Percentiles rank a stretch among this genome's conserved stretches.
Conservation (phyloP, 176 grass and related monocot genomes). For the Triticum monococcum region DNA sequence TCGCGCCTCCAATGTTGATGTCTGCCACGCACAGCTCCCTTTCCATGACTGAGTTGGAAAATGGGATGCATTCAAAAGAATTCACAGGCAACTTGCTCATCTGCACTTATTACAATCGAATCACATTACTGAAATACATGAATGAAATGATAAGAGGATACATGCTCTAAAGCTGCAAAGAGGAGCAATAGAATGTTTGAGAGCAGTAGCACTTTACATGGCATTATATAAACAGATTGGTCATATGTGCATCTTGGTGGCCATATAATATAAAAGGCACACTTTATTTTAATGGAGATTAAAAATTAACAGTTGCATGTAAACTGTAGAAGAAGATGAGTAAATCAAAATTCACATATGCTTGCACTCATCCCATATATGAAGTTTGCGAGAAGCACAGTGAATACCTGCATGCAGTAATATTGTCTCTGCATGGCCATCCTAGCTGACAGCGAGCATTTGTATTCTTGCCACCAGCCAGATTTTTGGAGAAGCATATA, state of each 20-base stretch:
- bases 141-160: neutral
- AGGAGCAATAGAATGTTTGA: neutral
- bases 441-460: slow-evolving; percentile 49
- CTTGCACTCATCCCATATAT: neutral
- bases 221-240: neutral
- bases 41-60: slow-evolving; percentile 66
- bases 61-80: slow-evolving; percentile 47
- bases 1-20: slow-evolving; percentile 34
- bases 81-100: slow-evolving; percentile 74
- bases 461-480: slow-evolving; percentile 81
- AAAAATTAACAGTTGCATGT: neutral
- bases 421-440: slow-evolving; percentile 54
- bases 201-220: neutral
- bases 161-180: neutral
- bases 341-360: neutral
- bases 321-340: neutral
- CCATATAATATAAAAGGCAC: neutral
- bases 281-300: neutral
- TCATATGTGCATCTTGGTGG: neutral
- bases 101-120: slow-evolving; percentile 46
- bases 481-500: slow-evolving; percentile 61
- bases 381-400: neutral
- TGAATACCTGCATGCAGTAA: slow-evolving; percentile 80
- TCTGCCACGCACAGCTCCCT: slow-evolving; percentile 65
- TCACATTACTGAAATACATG: slow-evolving; percentile 10